Base-by-base conservation (phyloP, 2,329 filamentous ascomycete genomes). In the Hypoxylon sp. region DNA sequence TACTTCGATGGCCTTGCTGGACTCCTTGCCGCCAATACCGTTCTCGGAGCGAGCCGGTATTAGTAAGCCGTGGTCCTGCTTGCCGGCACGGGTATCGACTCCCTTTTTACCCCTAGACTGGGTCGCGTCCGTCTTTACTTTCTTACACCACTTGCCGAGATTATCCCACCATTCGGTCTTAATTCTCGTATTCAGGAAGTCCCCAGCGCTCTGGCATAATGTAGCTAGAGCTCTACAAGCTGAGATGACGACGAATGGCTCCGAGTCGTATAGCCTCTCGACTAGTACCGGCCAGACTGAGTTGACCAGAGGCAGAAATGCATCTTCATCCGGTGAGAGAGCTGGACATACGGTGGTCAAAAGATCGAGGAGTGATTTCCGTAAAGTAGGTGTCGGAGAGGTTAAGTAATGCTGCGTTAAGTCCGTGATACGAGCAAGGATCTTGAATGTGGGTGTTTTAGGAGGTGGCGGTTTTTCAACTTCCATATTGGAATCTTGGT, bases 371-470 rank as follows among this genome's bases (percentile, higher is more conserved):
- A 99, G 85, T 0, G 91, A 92, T 29, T 88, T 88, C 41, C 95
- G 90, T 7, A 99, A 85, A 9, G 88, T 87, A 0, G 94, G 89
- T 0, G 93, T 94, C 0, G 92, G 90, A 0, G 93, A 94, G 5
- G 95, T 94, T 9, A 99, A 86, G 78, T 97, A 96, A 76, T 97
- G 90, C 74, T 97, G 94, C 4, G 94, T 95, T 0, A 97, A 88
- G 51, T 87, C 87, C 23, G 94, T 88, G 61, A 99, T 96, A 61
- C 90, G 90, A 32, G 93, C 85, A 2, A 98, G 87, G 9, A 97
- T 85, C n/a, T 84, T 84, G 77, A 96, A 96, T 0, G 92, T 92
- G 70, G 91, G 91, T 47, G 91, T 91, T 34, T 90, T 89, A n/a
- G 89, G 88, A 19, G 86, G 83, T 61, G 87, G 85, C 29, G 86